Base-by-base conservation (phyloP, 768 basidiomycete species). In the Leccinellum luteum region DNA sequence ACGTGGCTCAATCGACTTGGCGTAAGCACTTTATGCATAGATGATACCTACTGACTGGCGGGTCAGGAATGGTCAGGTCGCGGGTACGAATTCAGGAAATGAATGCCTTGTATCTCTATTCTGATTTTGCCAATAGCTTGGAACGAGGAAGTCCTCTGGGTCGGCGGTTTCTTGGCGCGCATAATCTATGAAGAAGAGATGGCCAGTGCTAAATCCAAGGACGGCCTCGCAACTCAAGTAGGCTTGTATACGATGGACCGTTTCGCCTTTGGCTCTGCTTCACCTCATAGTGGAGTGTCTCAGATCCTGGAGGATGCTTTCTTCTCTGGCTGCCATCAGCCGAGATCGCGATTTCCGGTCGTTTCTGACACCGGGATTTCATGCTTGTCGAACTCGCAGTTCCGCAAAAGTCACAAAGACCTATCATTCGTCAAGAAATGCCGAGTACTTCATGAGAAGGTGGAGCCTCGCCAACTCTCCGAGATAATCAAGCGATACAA, bases 111-210 rank as follows among this genome's bases (percentile, higher is more conserved):
- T 32, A 1, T 13, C 13, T 50, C 56, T 53, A 54, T 30, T 6
- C 6, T 52, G 14, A 56, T 27, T 19, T 25, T 21, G 13, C 45
- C 19, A 7, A 28, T 57, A 90, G 89, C 85, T 15, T 96, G 93
- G 94, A 98, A 98, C 67, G 83, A 82, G 60, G 95, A 97, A 66
- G 79, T 98, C 9, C 78, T 98, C 9, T 86, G 82, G 66, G 79
- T 91, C 19, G 89, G 92, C 6, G 96, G 94, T 3, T 84, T 89
- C 57, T 78, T 97, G 35, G 79, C 89, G 43, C 86, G 95, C 15
- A 73, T 85, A 5, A 87, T 92, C 0, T 98, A 96, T 64, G 94
- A 97, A 63, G 74, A 85, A 45, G 92, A 97, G 71, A 75, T 97
- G 64, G n/a, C 35, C 44, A 25, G 9, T 5, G 55, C 47, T 19